Evolutionary conservation across 495 filamentous ascomycete species (phyloP), one percentile per base, ranked within the genome.

Genomic region (Hyaloscypha bicolor): DNA sequence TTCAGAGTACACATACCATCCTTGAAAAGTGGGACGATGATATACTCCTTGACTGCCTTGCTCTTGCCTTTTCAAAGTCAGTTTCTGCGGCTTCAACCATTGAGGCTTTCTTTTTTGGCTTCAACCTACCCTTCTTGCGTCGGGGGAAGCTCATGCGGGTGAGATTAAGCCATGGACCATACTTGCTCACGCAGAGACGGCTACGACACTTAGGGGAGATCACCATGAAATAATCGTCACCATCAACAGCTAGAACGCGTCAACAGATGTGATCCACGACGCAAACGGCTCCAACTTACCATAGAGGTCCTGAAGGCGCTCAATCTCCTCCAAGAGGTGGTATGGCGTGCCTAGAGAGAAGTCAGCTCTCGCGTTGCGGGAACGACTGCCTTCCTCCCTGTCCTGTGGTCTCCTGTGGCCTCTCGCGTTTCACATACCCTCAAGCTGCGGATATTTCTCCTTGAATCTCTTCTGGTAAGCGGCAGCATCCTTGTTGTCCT

Each of bases 391-490:
- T 25, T 25, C 25, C 25, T 25, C 25, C 25, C 2, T 25, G 25
- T 25, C 25, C 25, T 25, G 25, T 25, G 25, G 25, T 25, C 25
- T 25, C 25, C 25, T 25, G 25, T 25, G 2, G 25, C 25, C 25
- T 25, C 35, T 6, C 19, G 9, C 51, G 6, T 14, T 53, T 21
- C 51, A 25, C 30, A 12, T 11, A 56, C 21, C 22, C 22, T 56
- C 53, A 11, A 56, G 19, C 53, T 56, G 8, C 3, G 53, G 53
- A 32, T 56, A 56, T n/a, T 56, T 56, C 30, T 25, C 53, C 53
- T 56, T 56, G 6, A 56, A 16, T 56, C 53, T 25, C 30, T 32
- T 32, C 53, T 56, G 53, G 22, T 56, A 29, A 25, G 21, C 5
- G 19, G 53, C 22, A 6, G 53, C 53, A 6, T 56, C n/a, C 42